Conservation (phyloP, 768 basidiomycete species). For the Serendipita sp. region DNA sequence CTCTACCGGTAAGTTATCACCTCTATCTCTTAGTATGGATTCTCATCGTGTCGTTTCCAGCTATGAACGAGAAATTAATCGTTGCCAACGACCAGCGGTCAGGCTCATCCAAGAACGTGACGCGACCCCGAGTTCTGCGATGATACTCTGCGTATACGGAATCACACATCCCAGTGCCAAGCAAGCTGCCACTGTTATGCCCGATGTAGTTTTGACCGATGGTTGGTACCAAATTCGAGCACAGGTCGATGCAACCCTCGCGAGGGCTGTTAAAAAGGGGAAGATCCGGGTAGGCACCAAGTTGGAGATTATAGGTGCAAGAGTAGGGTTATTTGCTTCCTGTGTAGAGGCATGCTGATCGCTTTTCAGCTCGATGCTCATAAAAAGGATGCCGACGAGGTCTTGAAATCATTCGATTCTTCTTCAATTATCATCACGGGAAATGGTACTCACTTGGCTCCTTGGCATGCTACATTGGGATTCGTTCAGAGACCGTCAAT, state of each 20-base stretch:
- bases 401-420: slow-evolving; percentile 61
- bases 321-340: slow-evolving; percentile 30
- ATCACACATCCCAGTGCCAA: slow-evolving; percentile 37
- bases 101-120: slow-evolving; percentile 73
- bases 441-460: slow-evolving; percentile 72
- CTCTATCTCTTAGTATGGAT: not conserved
- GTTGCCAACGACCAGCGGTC: slow-evolving; percentile 62
- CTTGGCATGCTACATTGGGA: slow-evolving; percentile 82
- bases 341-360: not conserved
- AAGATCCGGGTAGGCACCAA: slow-evolving; percentile 66
- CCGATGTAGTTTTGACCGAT: slow-evolving; percentile 81
- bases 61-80: slow-evolving; percentile 75
- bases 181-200: slow-evolving; percentile 24
- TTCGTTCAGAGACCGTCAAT: slow-evolving; percentile 50
- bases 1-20: slow-evolving; percentile 50
- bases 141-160: slow-evolving; percentile 71
- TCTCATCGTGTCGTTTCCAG: slow-evolving; percentile 23
- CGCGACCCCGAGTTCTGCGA: slow-evolving; percentile 55
- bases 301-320: slow-evolving; percentile 61
- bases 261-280: slow-evolving; percentile 48
- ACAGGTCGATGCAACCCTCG: slow-evolving; percentile 53
- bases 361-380: slow-evolving; percentile 42
- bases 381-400: slow-evolving; percentile 61
- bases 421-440: slow-evolving; percentile 52
- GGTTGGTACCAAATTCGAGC: slow-evolving; percentile 89